phyloP scores from a whole-genome alignment of 495 filamentous ascomycete genomes.

The Talaromyces nanjingensis region DNA sequence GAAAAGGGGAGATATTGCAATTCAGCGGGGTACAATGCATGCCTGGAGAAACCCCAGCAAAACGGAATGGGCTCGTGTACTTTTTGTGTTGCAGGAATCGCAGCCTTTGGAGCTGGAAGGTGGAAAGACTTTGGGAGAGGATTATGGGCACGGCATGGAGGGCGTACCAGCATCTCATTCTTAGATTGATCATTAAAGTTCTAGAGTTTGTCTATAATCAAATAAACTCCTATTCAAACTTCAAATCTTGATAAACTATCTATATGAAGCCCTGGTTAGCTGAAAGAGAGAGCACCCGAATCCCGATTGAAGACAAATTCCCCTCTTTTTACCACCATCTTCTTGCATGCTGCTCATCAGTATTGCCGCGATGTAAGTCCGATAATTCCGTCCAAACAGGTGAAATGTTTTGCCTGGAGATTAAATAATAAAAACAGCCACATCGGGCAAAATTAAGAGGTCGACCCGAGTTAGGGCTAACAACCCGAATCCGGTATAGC shows the following conservation, averaged over 20 bases:
- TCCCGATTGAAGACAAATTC: no score
- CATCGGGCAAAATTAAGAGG: neutral
- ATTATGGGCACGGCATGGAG: slow-evolving; percentile 29
- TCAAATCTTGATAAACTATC: neutral
- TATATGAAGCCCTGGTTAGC: neutral
- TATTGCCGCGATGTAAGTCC: neutral
- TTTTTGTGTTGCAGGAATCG: slow-evolving; percentile 51
- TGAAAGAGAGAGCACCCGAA: no score
- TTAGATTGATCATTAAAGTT: neutral
- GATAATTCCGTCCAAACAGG: neutral
- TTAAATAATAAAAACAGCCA: neutral
- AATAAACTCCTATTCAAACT: neutral
- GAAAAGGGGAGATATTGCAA: slow-evolving; percentile 63
- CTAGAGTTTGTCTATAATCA: neutral
- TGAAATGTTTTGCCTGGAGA: neutral
- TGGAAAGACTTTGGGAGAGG: slow-evolving; percentile 39
- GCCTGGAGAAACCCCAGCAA: slow-evolving; percentile 34
- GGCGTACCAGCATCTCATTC: slow-evolving; percentile 8
- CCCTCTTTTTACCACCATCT: neutral
- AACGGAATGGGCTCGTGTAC: slow-evolving; percentile 47
- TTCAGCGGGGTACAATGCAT: slow-evolving; percentile 52
- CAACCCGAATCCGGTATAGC: neutral
- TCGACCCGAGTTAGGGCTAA: neutral
- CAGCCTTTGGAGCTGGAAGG: slow-evolving; percentile 29
- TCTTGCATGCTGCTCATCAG: no score